These are phyloP conservation scores for Haplosporangium sp. DNA, from an alignment of 371 early-diverging fungal species.

Conservation along the genomic window DNA sequence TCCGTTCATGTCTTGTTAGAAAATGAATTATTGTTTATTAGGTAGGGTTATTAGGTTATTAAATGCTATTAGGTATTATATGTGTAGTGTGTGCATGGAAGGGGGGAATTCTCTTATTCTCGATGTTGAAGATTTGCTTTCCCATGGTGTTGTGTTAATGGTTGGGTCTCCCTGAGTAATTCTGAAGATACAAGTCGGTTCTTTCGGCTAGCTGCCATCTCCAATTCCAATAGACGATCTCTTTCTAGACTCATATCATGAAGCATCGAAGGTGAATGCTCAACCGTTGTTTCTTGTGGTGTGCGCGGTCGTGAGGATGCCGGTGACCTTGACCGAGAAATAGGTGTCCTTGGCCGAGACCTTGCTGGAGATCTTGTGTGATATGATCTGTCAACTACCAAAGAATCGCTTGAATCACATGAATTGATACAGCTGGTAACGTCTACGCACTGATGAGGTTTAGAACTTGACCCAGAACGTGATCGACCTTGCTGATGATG, in stretches of 20 bases:
- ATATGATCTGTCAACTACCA: no score
- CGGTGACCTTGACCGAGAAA: no score
- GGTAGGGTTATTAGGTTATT: no score
- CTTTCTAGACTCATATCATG: not conserved
- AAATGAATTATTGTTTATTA: no score
- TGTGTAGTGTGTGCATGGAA: no score
- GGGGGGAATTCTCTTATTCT: not conserved
- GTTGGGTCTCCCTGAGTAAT: slow-evolving; percentile 8
- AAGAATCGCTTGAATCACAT: not conserved
- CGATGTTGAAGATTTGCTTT: slow-evolving; percentile 33
- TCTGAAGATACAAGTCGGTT: slow-evolving; percentile 14
- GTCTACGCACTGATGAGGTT: not conserved
- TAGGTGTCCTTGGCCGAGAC: not conserved
- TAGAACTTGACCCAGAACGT: not conserved
- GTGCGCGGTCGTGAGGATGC: slow-evolving; percentile 1
- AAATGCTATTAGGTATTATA: no score
- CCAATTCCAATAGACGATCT: not conserved
- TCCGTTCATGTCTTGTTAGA: no score
- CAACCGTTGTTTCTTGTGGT: not conserved
- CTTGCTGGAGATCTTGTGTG: no score
- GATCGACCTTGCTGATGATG: not conserved
- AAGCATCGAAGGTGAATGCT: not conserved
- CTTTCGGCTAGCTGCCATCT: not conserved
- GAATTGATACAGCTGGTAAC: not conserved
- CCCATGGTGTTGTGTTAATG: slow-evolving; percentile 24